Evolutionary conservation across 2,329 filamentous ascomycete genomes (phyloP), one percentile per base, ranked within the genome.

Genomic region (Dactylonectria macrodidyma): DNA sequence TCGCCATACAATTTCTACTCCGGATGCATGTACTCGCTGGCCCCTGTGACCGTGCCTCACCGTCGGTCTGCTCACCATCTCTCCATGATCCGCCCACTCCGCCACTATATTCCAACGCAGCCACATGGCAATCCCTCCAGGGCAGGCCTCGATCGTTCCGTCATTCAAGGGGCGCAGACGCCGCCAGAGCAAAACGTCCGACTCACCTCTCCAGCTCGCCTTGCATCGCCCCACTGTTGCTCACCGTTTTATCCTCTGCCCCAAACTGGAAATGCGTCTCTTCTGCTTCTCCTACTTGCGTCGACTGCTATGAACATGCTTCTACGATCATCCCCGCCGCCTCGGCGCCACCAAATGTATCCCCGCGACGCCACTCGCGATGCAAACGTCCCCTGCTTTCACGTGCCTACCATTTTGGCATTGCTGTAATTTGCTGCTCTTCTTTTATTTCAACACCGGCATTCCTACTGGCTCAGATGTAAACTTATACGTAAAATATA

Each of bases 11-110:
- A 14, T 44, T n/a, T 16, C 41, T 44, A 30, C 26, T 30, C 4
- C 26, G 26, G 7, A 30, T 7, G 26, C 7, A 30, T 30, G 26
- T 7, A 30, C 26, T 30, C 26, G 26, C 26, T 7, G 7, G 5
- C 41, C 41, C 41, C 41, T 44, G 41, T 64, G 58, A 55, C 56
- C 57, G 26, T 55, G 47, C 33, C 59, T 66, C 59, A 71, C 67
- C 68, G 64, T 75, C 71, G 66, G 71, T 71, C 71, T 75, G 69
- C 69, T 64, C 66, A 72, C 59, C 67, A 65, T 65, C 46, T 62
- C 46, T 66, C 59, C 36, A 54, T 62, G 50, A 33, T 60, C 60
- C 67, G 56, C 57, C 62, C 65, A 70, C 62, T 66, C 34, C 54
- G 30, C 62, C 65, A 70, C 62, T 66, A 19, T 59, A 36, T 38